Evolutionary conservation across 108 stramenopile genomes (phyloP), one percentile per base, ranked within the genome.

Genomic region (Nitzschia sp.): DNA sequence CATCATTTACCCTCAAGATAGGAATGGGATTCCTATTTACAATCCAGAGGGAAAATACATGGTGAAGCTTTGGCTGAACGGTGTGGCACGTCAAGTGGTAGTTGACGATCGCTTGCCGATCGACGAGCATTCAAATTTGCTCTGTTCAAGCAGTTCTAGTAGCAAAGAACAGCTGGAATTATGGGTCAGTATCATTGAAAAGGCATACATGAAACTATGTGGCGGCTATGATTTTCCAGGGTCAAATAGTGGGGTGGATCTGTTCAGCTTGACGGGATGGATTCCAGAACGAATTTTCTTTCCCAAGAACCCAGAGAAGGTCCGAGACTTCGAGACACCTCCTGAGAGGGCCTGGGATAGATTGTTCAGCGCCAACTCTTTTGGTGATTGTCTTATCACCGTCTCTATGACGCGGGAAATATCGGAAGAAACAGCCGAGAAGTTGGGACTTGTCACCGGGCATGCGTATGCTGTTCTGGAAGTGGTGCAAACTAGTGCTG

Each of bases 151-250:
- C 48, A 86, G 85, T 0, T 63, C 53, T 14, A 51, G 51, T 17
- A 46, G 66, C 37, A 39, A 15, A 10, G 52, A 65, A 37, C 63
- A 65, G 40, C 72, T 89, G 22, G 97, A 97, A 79, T 69, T 96
- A 6, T 97, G 94, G 92, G 94, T 95, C 9, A 67, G 87, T 25
- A 83, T 97, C 57, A 73, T 97, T 10, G 97, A 97, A 89, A 97
- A 97, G 77, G 97, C 97, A 3, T 96, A 89, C 71, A 83, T 96
- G 81, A 97, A 97, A 61, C 73, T 97, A 3, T 86, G 79, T 67
- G 91, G 89, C 5, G 96, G 96, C 17, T 97, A 96, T 69, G 83
- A 91, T 54, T 97, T 97, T 76, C 93, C 95, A 7, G 97, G 97
- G 15, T 90, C 88, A 52, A 96, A 94, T 67, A 83, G 81, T 40